Conservation (phyloP, 345 rosid species). For the Bretschneidera sinensis region DNA sequence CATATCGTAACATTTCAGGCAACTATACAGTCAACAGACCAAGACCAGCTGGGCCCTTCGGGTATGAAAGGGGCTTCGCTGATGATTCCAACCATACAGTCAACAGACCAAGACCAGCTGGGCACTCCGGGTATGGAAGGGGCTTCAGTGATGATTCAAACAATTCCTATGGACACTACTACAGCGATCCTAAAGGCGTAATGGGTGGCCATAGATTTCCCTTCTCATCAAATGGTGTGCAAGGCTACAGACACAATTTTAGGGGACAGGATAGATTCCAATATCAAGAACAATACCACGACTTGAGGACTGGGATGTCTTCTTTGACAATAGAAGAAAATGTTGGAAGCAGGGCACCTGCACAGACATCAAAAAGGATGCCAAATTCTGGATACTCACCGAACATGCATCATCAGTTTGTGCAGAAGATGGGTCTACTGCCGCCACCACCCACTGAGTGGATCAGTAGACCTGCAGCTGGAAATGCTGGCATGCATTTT, state of each 20-base stretch:
- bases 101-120: too few species aligned
- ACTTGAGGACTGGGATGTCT: constrained; percentile 45
- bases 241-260: constrained; percentile 35
- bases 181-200: constrained; percentile 35
- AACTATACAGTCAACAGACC: constrained; percentile 38
- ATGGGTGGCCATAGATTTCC: constrained; percentile 38
- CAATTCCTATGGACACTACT: constrained; percentile 40
- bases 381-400: constrained; percentile 28
- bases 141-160: too few species aligned
- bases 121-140: too few species aligned
- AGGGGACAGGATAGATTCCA: constrained; percentile 42
- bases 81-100: constrained; percentile 44
- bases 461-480: constrained; percentile 34
- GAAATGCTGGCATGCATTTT: constrained; percentile 28
- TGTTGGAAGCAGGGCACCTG: constrained; percentile 28
- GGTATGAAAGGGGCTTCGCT: constrained; percentile 43
- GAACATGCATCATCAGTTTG: constrained; percentile 26
- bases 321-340: constrained; percentile 50
- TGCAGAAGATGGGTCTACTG: constrained; percentile 33
- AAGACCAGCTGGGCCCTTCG: constrained; percentile 52
- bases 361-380: constrained; percentile 18
- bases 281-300: constrained; percentile 42
- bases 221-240: constrained; percentile 36
- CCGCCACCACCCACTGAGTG: constrained; percentile 70
- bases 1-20: constrained; percentile 36